A percentile compares a stretch with the other conserved stretches of the same genome.
Evolutionary conservation across 1,284 basidiomycete species (phyloP).

Genomic region (Schizophyllum amplum): DNA sequence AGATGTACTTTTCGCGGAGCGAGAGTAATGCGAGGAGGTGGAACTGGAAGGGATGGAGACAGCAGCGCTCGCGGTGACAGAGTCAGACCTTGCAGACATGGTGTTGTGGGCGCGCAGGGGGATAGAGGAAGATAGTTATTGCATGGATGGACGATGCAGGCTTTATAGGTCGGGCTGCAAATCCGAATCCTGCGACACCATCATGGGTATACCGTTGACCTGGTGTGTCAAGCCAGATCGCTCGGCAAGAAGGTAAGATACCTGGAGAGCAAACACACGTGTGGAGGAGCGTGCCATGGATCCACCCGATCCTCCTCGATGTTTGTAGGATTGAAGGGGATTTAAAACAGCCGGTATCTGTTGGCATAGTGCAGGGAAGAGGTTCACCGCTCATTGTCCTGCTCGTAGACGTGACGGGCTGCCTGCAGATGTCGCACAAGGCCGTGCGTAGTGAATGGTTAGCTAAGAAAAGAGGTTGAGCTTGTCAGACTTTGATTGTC

Average conservation of each 20-base stretch:
- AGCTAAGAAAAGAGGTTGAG: not conserved
- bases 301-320: not conserved
- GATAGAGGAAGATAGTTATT: not conserved
- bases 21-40: not conserved
- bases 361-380: not conserved
- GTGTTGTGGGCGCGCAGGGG: not conserved
- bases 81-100: not conserved
- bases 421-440: not conserved
- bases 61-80: not conserved
- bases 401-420: not conserved
- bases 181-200: not conserved
- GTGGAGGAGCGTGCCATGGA: not conserved
- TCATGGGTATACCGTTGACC: not conserved
- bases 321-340: not conserved
- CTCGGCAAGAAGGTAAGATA: not conserved
- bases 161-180: not conserved
- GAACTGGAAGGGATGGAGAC: not conserved
- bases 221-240: not conserved
- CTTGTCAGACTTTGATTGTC: not conserved
- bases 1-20: not conserved
- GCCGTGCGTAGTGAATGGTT: not conserved
- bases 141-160: not conserved
- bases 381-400: not conserved
- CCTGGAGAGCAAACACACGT: not conserved
- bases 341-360: not conserved